Evolutionary conservation across 2,329 filamentous ascomycete genomes (phyloP), one percentile per base, ranked within the genome.

Genomic region (Aspergillus luchuensis): DNA sequence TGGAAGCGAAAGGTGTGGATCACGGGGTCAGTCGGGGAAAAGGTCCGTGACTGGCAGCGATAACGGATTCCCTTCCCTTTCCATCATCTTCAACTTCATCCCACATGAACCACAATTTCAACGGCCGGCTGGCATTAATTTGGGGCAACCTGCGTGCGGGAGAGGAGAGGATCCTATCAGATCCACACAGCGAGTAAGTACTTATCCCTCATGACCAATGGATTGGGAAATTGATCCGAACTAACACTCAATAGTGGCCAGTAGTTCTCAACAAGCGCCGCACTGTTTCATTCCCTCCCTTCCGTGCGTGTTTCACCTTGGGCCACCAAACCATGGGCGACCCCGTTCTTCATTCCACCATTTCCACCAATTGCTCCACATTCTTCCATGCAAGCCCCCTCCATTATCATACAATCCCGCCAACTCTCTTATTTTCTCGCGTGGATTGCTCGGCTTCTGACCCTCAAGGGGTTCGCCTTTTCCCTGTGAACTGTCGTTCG

Each of bases 191-290:
- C 47, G 23, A 50, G 47, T 50, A 30, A 30, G 45, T 8, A 13
- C 1, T 8, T 49, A 8, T 15, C 23, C 25, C 8, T 10, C 8
- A 45, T 17, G 28, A 8, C 47, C 13, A 25, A 33, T 50, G 28
- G 28, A 50, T 50, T 17, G 25, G 47, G 47, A 50, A 50, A 50
- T 50, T 50, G 47, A 50, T 50, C 47, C 47, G 47, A 36, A 17
- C 47, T 30, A 50, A 50, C 25, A 30, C n/a, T 30, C 47, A 50
- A 50, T 50, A 50, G 47, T 50, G 47, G 25, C 47, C 47, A 50
- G 47, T 50, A 50, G 47, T 50, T 48, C 45, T n/a, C 21, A 13
- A 6, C 45, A 48, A 48, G 45, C 45, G 45, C 45, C 45, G 45
- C 21, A 13, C 21, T 28, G 21, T 48, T 50, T 33, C 47, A 50